Conservation (phyloP, 345 rosid genomes). For the Pelargonium nanum region DNA sequence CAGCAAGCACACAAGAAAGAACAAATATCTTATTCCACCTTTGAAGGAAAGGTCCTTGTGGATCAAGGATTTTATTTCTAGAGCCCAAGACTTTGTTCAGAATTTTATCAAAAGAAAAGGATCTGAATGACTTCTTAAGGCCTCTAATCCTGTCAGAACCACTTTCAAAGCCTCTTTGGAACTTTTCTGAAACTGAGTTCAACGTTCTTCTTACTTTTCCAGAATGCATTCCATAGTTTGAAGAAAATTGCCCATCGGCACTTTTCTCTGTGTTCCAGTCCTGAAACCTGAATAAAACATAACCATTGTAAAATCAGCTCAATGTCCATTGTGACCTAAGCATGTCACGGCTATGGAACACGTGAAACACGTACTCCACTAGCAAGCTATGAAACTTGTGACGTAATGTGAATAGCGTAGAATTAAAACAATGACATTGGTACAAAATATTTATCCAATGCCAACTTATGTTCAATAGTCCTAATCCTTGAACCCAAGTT, state of each 20-base stretch:
- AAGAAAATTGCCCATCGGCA: not conserved
- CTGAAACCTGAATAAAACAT: not conserved
- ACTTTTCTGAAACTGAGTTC: not conserved
- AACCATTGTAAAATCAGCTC: not conserved
- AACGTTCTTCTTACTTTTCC: not conserved
- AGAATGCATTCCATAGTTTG: not conserved
- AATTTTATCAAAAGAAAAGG: not conserved
- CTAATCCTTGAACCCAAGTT: no score
- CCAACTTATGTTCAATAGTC: no score
- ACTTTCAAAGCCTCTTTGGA: not conserved
- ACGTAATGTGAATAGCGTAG: no score
- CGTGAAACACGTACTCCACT: not conserved
- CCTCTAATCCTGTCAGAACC: not conserved
- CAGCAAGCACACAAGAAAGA: not conserved
- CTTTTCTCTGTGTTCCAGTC: not conserved
- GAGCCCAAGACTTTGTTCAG: not conserved
- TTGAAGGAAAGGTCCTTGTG: not conserved
- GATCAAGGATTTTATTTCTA: not conserved
- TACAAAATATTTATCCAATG: no score
- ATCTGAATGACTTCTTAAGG: not conserved
- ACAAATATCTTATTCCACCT: conserved; percentile 3
- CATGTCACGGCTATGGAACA: not conserved
- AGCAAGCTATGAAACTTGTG: no score
- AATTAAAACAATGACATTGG: no score
- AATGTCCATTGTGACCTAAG: not conserved